Percentiles rank a stretch among this genome's conserved stretches.
Conservation (phyloP, 208 protist genomes). For the Polymyxa betae region DNA sequence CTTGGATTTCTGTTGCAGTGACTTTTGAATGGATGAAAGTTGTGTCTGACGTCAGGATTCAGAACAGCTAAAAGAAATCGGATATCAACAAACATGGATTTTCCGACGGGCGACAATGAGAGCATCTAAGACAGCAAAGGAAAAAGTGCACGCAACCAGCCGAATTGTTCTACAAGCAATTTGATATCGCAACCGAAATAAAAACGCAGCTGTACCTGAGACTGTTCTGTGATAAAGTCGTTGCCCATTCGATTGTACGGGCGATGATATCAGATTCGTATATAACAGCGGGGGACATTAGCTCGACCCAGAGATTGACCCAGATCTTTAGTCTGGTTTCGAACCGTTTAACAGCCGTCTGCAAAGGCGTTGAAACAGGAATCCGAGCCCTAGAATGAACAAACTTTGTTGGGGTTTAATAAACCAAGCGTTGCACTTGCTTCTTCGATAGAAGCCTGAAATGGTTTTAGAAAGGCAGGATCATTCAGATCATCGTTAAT, state of each 20-base stretch:
- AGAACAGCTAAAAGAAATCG: background rate
- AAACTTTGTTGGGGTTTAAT: constrained; percentile 8
- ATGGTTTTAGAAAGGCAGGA: background rate
- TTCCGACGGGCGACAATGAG: background rate
- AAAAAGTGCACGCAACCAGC: background rate
- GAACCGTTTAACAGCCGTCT: constrained; percentile 18
- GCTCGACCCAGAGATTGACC: background rate
- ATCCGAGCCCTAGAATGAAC: background rate
- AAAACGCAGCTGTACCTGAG: background rate
- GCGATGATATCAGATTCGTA: background rate
- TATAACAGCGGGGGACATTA: background rate
- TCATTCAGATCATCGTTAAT: constrained; percentile 1
- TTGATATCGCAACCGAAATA: background rate
- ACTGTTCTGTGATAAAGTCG: background rate
- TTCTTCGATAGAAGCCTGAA: background rate
- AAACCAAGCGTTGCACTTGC: background rate
- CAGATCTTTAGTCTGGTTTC: background rate
- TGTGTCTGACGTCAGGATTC: background rate
- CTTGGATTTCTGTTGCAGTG: constrained; percentile 16
- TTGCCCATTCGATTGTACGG: constrained; percentile 19
- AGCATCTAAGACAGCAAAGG: background rate
- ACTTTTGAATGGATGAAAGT: background rate
- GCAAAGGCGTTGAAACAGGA: background rate
- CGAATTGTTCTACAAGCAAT: background rate
- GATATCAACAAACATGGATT: background rate